Percentiles rank a stretch among this genome's conserved stretches.
Evolutionary conservation across 2,329 filamentous ascomycete genomes (phyloP).

Genomic region (Thielaviopsis populi): DNA sequence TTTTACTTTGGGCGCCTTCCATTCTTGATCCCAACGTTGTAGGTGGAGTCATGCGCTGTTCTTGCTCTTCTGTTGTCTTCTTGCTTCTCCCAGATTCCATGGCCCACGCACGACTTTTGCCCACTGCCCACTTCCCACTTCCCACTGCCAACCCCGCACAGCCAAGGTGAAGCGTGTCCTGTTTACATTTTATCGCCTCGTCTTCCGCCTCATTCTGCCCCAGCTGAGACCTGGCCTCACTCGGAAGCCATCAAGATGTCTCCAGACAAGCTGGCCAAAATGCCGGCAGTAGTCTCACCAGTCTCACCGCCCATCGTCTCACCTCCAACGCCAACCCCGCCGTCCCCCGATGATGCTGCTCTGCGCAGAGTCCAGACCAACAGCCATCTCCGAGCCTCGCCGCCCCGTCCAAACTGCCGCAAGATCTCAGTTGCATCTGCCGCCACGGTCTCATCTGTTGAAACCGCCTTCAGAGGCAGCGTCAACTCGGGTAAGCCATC

Average conservation of each 20-base stretch:
- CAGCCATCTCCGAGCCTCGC: slow-evolving; percentile 1
- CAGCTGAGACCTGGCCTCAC: background rate
- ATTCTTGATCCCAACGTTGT: background rate
- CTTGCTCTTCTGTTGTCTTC: background rate
- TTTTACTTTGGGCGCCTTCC: background rate
- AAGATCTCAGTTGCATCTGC: slow-evolving; percentile 3
- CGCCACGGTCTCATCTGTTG: background rate
- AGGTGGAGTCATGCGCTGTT: background rate
- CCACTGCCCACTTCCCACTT: background rate
- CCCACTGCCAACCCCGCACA: background rate
- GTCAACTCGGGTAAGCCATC: slow-evolving; percentile 16
- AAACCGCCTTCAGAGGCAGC: slow-evolving; percentile 10
- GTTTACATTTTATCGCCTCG: background rate
- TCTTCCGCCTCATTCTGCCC: background rate
- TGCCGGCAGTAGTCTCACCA: background rate
- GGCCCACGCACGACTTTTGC: background rate
- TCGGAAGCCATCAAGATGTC: background rate
- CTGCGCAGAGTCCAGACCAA: slow-evolving; percentile 9
- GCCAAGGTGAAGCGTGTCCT: background rate
- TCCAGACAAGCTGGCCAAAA: background rate
- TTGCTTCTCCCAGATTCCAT: background rate
- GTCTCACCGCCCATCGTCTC: slow-evolving; percentile 1
- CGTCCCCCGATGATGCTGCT: background rate
- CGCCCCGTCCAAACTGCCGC: background rate
- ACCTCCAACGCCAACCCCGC: slow-evolving; percentile 1